Evolutionary conservation across 2,329 filamentous ascomycete species (phyloP).

Genomic region (Arthroderma sp.): DNA sequence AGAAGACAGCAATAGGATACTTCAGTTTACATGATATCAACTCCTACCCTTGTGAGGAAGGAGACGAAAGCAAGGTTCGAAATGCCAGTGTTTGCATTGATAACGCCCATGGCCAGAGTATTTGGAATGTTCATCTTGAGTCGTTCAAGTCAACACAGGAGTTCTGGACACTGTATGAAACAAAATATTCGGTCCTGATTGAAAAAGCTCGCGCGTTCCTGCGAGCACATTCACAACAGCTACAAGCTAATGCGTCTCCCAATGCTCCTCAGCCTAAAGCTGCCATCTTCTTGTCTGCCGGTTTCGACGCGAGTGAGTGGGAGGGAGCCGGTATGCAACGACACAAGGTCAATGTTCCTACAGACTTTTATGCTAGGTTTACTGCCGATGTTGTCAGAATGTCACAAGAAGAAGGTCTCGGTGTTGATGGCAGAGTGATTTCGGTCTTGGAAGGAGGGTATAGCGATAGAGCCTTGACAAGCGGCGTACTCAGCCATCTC

Average conservation of each 20-base stretch:
- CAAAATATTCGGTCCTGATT: slow-evolving; percentile 62
- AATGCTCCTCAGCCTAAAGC: slow-evolving; percentile 58
- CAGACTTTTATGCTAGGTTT: slow-evolving; percentile 87
- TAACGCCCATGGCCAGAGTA: slow-evolving; percentile 80
- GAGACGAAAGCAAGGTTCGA: slow-evolving; percentile 85
- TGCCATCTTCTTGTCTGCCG: slow-evolving; percentile 88
- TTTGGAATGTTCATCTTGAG: slow-evolving; percentile 94
- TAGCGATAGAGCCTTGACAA: slow-evolving; percentile 78
- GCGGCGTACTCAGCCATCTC: slow-evolving; percentile 80
- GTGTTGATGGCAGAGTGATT: slow-evolving; percentile 72
- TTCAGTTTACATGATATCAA: slow-evolving; percentile 98
- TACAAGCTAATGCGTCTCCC: slow-evolving; percentile 39
- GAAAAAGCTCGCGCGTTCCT: slow-evolving; percentile 72
- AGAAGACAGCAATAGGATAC: slow-evolving; percentile 82
- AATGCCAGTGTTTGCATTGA: slow-evolving; percentile 92
- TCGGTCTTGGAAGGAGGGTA: slow-evolving; percentile 95
- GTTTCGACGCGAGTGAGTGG: slow-evolving; percentile 94
- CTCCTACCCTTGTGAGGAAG: slow-evolving; percentile 88
- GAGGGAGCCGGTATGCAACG: slow-evolving; percentile 88
- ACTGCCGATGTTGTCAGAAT: slow-evolving; percentile 74
- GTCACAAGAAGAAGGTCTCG: slow-evolving; percentile 64
- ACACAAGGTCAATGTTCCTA: slow-evolving; percentile 90
- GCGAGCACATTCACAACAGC: slow-evolving; percentile 55
- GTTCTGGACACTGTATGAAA: slow-evolving; percentile 81
- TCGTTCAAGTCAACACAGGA: slow-evolving; percentile 70